Conservation (phyloP, 352 stramenopile genomes). For the Pythium rishiriense region DNA sequence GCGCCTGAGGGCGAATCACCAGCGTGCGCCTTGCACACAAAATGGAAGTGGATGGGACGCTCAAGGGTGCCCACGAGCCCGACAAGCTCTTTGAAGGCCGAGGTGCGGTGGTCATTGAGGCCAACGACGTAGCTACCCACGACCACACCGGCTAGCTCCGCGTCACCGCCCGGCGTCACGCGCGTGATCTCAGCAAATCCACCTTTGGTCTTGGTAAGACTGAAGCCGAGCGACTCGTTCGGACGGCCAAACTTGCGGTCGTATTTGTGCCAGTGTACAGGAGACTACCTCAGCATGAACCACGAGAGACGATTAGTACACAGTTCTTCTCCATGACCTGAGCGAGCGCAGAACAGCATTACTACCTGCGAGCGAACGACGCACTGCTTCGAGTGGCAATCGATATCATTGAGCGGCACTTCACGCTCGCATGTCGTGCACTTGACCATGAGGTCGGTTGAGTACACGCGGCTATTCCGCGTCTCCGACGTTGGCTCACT, state of each 20-base stretch:
- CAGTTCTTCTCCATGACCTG: no score
- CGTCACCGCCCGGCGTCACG: conserved; percentile 54
- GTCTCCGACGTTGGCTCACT: neutral
- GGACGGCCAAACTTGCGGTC: conserved; percentile 48
- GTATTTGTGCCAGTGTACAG: conserved; percentile 55
- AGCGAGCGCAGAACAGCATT: no score
- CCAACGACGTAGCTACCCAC: conserved; percentile 78
- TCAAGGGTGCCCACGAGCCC: conserved; percentile 46
- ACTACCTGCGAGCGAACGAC: conserved; percentile 44
- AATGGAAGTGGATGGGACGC: conserved; percentile 66
- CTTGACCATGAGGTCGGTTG: conserved; percentile 43
- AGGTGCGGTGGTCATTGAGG: conserved; percentile 55
- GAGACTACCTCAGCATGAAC: neutral
- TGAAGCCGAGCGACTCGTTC: conserved; percentile 60
- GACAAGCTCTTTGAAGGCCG: conserved; percentile 77
- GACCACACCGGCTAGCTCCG: conserved; percentile 59
- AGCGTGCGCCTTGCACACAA: conserved; percentile 44
- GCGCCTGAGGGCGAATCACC: neutral
- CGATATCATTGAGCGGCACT: conserved; percentile 48
- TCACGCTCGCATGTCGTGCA: conserved; percentile 67
- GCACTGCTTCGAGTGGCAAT: conserved; percentile 66
- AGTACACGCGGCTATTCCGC: conserved; percentile 8
- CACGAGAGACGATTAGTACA: neutral
- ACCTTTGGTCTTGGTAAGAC: conserved; percentile 61
- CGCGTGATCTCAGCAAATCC: conserved; percentile 74